Evolutionary conservation across 78 protist species (phyloP).

Genomic region (Dictyostelium purpureum): DNA sequence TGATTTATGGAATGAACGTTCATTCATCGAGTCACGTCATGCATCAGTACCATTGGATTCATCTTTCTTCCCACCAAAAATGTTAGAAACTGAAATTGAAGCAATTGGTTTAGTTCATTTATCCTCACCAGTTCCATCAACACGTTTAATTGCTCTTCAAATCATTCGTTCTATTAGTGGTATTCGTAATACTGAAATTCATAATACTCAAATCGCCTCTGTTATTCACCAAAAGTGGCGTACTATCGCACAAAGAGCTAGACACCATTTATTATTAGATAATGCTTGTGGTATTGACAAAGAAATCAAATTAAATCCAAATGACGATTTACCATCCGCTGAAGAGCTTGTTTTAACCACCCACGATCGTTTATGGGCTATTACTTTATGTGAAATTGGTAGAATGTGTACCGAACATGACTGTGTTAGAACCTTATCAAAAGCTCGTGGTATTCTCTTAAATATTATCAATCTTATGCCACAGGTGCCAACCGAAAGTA

Average conservation of each 20-base stretch:
- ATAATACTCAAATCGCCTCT: conserved; percentile 39
- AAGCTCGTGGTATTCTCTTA: conserved; percentile 41
- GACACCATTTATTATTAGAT: conserved; percentile 45
- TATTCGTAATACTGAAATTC: conserved; percentile 52
- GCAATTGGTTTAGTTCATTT: conserved; percentile 62
- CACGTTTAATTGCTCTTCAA: conserved; percentile 14
- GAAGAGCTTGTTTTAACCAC: conserved; percentile 22
- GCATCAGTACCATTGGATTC: conserved; percentile 43
- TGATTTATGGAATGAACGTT: conserved; percentile 73
- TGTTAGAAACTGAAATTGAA: conserved; percentile 71
- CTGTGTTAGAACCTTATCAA: conserved; percentile 51
- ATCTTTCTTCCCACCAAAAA: conserved; percentile 60
- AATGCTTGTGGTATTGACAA: conserved; percentile 55
- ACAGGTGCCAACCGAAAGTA: background rate
- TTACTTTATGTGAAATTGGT: conserved; percentile 37
- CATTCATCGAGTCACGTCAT: conserved; percentile 70
- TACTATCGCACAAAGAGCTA: conserved; percentile 45
- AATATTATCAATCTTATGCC: conserved; percentile 13
- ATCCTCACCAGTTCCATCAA: conserved; percentile 23
- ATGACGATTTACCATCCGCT: conserved; percentile 54
- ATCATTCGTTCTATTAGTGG: conserved; percentile 44
- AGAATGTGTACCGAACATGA: conserved; percentile 42
- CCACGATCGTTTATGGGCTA: conserved; percentile 64
- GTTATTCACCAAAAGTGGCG: conserved; percentile 38
- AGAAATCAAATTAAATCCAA: conserved; percentile 48